A percentile compares a stretch with the other conserved stretches of the same genome.
These are phyloP conservation scores for Amoeboaphelidium protococcarum DNA, from an alignment of 371 early-diverging fungal species.

Conservation along the genomic window DNA sequence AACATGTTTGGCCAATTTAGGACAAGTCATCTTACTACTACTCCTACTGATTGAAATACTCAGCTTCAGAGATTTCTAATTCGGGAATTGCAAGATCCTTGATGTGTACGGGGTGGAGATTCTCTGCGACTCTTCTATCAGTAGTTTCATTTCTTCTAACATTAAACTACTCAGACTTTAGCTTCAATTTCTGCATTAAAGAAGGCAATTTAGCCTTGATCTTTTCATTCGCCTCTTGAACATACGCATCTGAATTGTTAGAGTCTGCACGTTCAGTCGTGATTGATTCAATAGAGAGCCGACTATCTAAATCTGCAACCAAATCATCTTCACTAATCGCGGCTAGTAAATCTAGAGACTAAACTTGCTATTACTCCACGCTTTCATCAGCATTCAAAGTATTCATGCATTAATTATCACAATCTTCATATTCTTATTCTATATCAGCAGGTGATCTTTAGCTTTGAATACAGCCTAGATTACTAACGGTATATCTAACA, in stretches of 20 bases:
- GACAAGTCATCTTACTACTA: too few species aligned
- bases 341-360: too few species aligned
- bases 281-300: too few species aligned
- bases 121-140: neutral
- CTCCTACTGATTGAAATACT: neutral
- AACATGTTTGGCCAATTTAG: neutral
- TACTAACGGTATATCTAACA: neutral
- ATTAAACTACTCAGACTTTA: neutral
- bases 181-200: neutral
- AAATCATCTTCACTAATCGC: too few species aligned
- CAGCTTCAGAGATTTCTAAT: neutral
- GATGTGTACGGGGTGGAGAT: neutral
- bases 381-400: neutral
- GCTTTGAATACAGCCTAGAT: neutral
- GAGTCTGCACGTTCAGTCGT: too few species aligned
- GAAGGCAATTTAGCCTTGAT: neutral
- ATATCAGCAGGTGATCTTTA: too few species aligned
- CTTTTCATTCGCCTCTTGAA: neutral
- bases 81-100: too few species aligned
- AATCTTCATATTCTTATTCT: too few species aligned
- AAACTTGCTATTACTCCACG: too few species aligned
- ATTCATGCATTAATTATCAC: neutral
- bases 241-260: neutral
- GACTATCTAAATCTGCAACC: too few species aligned
- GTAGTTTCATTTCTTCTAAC: neutral